Conservation (phyloP, 148 eudicot species). For the Camellia sinensis region DNA sequence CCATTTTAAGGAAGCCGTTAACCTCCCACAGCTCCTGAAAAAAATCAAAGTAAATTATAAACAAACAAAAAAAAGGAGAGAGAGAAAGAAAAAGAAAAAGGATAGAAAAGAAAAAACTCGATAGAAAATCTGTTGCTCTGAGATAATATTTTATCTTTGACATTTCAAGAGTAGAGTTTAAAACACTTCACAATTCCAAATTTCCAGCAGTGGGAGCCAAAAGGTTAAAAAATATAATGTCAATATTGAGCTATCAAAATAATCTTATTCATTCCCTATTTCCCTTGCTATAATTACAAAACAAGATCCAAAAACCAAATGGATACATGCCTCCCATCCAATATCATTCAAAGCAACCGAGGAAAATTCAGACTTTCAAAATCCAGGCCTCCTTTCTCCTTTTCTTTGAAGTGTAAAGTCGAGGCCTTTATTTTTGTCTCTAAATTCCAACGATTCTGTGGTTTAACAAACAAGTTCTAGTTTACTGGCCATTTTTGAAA, state of each 20-base stretch:
- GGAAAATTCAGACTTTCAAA: neutral
- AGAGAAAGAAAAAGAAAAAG: too few relatives aligned
- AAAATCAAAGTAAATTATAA: neutral
- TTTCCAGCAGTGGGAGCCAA: neutral
- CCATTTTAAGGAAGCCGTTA: neutral
- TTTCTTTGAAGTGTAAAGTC: neutral
- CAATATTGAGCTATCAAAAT: neutral
- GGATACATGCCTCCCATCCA: neutral
- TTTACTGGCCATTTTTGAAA: neutral
- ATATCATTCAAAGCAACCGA: neutral
- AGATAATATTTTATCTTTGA: neutral
- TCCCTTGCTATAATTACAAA: neutral
- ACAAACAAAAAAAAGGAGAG: neutral
- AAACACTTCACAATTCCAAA: neutral
- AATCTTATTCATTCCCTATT: neutral
- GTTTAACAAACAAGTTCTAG: neutral
- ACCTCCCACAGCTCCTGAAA: slow-evolving; percentile 1
- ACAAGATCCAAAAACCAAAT: neutral
- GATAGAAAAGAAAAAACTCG: neutral
- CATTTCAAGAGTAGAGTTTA: neutral
- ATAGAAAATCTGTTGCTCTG: neutral
- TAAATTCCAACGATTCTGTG: neutral
- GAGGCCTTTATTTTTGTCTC: neutral
- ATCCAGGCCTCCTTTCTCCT: neutral
- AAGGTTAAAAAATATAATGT: neutral